These are phyloP conservation scores for Leucosporidium scottii DNA, from an alignment of 768 basidiomycete species.

Conservation along the genomic window DNA sequence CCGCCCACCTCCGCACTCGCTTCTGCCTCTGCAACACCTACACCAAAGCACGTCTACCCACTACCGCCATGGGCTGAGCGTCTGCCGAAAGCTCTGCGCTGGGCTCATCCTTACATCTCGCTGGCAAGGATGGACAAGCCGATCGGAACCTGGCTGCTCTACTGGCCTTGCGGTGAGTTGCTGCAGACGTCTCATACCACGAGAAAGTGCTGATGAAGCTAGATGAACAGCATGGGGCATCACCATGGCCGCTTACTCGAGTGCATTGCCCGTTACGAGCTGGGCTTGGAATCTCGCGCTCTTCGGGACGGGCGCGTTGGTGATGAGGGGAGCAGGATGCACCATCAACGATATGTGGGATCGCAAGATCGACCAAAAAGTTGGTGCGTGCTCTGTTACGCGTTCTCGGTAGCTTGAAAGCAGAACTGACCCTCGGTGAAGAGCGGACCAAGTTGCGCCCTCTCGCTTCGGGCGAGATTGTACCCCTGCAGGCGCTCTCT, in stretches of 20 bases:
- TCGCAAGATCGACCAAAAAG: slow-evolving; percentile 76
- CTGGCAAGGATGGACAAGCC: slow-evolving; percentile 91
- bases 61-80: slow-evolving; percentile 18
- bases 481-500: slow-evolving; percentile 61
- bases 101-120: slow-evolving; percentile 63
- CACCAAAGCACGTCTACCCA: neutral
- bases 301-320: slow-evolving; percentile 80
- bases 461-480: slow-evolving; percentile 74
- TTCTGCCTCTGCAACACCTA: neutral
- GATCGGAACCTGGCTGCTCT: slow-evolving; percentile 82
- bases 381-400: slow-evolving; percentile 54
- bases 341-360: slow-evolving; percentile 99
- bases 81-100: slow-evolving; percentile 9
- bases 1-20: neutral
- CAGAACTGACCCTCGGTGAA: slow-evolving; percentile 38
- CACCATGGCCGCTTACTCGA: slow-evolving; percentile 85
- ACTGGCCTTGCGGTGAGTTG: slow-evolving; percentile 77
- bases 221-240: slow-evolving; percentile 80
- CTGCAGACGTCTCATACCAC: neutral
- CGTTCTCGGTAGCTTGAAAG: neutral
- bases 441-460: slow-evolving; percentile 83
- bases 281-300: slow-evolving; percentile 70
- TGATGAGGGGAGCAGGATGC: slow-evolving; percentile 98
- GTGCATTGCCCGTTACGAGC: slow-evolving; percentile 57
- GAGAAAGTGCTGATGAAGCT: neutral